Conservation (phyloP, 169 alveolate genomes). For the Condylostoma magnum region DNA sequence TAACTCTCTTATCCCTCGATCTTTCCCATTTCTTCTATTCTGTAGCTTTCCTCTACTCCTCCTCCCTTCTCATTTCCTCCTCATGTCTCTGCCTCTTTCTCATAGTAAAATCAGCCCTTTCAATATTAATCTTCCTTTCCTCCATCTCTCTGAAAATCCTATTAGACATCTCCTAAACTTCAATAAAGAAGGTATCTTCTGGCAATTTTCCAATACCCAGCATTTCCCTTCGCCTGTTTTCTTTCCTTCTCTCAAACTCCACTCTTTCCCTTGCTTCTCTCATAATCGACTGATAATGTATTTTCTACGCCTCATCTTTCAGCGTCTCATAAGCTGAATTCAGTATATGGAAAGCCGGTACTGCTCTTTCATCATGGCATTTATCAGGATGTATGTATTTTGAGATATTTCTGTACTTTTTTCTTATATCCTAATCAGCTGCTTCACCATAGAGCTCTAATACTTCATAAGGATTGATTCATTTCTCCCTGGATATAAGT, state of each 20-base stretch:
- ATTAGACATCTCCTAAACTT: constrained; percentile 60
- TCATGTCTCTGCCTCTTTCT: constrained; percentile 55
- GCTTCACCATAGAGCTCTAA: constrained; percentile 53
- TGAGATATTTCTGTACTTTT: constrained; percentile 53
- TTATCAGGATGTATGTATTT: constrained; percentile 68
- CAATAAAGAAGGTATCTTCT: constrained; percentile 54
- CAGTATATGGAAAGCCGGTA: constrained; percentile 61
- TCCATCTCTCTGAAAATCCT: constrained; percentile 65
- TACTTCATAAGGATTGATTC: constrained; percentile 64
- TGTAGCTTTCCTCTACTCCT: constrained; percentile 35
- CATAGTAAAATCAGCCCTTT: constrained; percentile 43
- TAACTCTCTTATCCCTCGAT: constrained; percentile 65
- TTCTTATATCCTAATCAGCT: constrained; percentile 61
- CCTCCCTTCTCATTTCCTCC: constrained; percentile 40
- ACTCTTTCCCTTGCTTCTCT: constrained; percentile 74
- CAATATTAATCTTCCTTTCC: constrained; percentile 52
- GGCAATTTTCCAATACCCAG: constrained; percentile 59
- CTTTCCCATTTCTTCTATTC: constrained; percentile 73
- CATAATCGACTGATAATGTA: constrained; percentile 53
- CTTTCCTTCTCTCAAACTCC: constrained; percentile 53
- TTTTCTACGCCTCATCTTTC: constrained; percentile 49
- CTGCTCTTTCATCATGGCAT: constrained; percentile 54
- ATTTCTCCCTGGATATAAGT: constrained; percentile 19
- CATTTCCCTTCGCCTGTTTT: constrained; percentile 43
- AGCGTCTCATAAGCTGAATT: constrained; percentile 63